Evolutionary conservation across 805 yeast genomes (phyloP).

Genomic region (Zygosaccharomyces bisporus): DNA sequence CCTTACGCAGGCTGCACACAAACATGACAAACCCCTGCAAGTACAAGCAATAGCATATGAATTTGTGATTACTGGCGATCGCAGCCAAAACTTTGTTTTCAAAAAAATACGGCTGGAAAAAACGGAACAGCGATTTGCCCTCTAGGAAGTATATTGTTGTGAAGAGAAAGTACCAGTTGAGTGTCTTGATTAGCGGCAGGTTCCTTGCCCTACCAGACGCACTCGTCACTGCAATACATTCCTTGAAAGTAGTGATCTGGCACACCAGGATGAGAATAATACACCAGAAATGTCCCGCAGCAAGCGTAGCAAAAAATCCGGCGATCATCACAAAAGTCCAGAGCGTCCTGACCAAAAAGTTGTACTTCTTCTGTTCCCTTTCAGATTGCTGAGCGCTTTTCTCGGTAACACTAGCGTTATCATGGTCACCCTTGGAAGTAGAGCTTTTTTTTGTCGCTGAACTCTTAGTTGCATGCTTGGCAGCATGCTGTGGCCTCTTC

Average conservation of each 20-base stretch:
- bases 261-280: constrained; percentile 65
- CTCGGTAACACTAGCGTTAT: neutral
- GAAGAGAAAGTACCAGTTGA: constrained; percentile 88
- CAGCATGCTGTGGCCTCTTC: constrained; percentile 2
- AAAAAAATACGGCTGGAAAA: constrained; percentile 47
- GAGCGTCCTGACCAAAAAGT: constrained; percentile 75
- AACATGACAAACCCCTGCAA: constrained; percentile 85
- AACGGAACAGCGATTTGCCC: constrained; percentile 74
- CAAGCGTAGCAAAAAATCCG: constrained; percentile 63
- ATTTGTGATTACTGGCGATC: constrained; percentile 72
- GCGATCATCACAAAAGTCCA: constrained; percentile 93
- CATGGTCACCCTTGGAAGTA: neutral
- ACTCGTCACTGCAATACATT: constrained; percentile 82
- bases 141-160: constrained; percentile 88
- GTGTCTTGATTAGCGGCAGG: constrained; percentile 73
- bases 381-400: neutral
- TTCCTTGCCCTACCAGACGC: constrained; percentile 76
- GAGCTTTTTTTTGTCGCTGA: neutral
- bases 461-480: neutral
- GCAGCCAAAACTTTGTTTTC: constrained; percentile 44
- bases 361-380: constrained; percentile 27
- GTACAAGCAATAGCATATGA: constrained; percentile 78
- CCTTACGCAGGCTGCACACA: constrained; percentile 84
- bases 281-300: constrained; percentile 82
- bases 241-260: constrained; percentile 83